These are phyloP conservation scores for Annulohypoxylon maeteangense DNA, from an alignment of 495 filamentous ascomycete genomes.

Conservation along the genomic window DNA sequence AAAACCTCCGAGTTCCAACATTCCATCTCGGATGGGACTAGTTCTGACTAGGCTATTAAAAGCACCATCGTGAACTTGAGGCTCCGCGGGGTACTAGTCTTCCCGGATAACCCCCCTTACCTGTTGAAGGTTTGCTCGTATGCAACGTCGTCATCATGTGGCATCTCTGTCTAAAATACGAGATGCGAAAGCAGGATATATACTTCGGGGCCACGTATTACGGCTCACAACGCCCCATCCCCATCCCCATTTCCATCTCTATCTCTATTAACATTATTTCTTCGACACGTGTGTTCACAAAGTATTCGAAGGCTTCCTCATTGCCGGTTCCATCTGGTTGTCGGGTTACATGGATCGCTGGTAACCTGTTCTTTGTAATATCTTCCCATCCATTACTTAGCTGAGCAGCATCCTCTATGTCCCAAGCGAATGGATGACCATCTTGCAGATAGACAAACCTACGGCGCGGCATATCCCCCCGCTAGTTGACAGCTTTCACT, in stretches of 20 bases:
- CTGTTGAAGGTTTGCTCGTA: slow-evolving; percentile 32
- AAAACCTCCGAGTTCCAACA: slow-evolving; percentile 34
- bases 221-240: slow-evolving; percentile 15
- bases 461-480: not conserved
- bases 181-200: slow-evolving; percentile 35
- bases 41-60: slow-evolving; percentile 22
- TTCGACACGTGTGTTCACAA: not conserved
- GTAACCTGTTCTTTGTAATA: not conserved
- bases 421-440: slow-evolving; percentile 23
- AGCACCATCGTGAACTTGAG: slow-evolving; percentile 25
- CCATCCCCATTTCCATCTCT: too few species aligned
- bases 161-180: slow-evolving; percentile 29
- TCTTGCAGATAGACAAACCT: slow-evolving; percentile 21
- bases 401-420: slow-evolving; percentile 19
- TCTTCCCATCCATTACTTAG: not conserved
- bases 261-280: not conserved
- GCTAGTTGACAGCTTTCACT: slow-evolving; percentile 20
- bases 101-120: not conserved
- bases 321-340: slow-evolving; percentile 17
- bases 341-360: slow-evolving; percentile 1
- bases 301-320: slow-evolving; percentile 20
- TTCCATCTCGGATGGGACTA: slow-evolving; percentile 22
- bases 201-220: slow-evolving; percentile 37
- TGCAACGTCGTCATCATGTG: slow-evolving; percentile 39
- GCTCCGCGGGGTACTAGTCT: slow-evolving; percentile 21